Percentiles rank a stretch among this genome's conserved stretches.
phyloP scores from a whole-genome alignment of 306 rosid species.

The Sophora flavescens region DNA sequence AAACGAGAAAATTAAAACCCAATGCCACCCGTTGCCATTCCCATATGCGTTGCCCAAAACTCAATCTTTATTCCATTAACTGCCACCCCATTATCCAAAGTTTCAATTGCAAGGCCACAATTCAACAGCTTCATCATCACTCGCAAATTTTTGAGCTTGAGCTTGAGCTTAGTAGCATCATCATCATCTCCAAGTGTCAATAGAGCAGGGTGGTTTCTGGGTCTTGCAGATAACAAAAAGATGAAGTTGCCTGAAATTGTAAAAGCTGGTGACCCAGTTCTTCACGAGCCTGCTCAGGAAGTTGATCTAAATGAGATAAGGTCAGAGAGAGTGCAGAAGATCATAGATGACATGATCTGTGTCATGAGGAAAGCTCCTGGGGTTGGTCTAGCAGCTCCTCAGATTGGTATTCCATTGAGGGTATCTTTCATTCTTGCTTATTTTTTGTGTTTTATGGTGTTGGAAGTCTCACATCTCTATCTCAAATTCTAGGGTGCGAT shows the following conservation, averaged over 20 bases:
- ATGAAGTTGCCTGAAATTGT: conserved; percentile 66
- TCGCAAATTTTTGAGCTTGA: conserved; percentile 35
- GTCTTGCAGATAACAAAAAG: conserved; percentile 68
- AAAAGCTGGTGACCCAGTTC: conserved; percentile 95
- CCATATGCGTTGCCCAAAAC: conserved; percentile 43
- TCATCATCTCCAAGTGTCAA: conserved; percentile 37
- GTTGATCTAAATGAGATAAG: conserved; percentile 69
- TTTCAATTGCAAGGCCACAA: conserved; percentile 30
- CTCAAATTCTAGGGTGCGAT: too few species aligned
- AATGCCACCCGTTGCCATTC: background rate
- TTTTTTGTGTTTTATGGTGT: too few species aligned
- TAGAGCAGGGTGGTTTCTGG: conserved; percentile 87
- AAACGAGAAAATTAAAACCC: background rate
- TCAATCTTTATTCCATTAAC: conserved; percentile 17
- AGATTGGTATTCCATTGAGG: conserved; percentile 87
- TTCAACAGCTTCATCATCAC: background rate
- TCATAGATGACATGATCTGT: conserved; percentile 80
- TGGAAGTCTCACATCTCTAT: too few species aligned
- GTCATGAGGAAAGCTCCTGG: conserved; percentile 93
- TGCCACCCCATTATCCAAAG: conserved; percentile 44
- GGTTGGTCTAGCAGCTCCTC: conserved; percentile 96
- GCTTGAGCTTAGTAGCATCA: conserved; percentile 49
- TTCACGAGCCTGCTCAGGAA: conserved; percentile 83
- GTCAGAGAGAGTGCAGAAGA: conserved; percentile 82
- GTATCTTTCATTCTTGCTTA: conserved; percentile 44